A percentile compares a stretch with the other conserved stretches of the same genome.
Conservation (phyloP, 257 asterid genomes). For the Forsythia suspensa region DNA sequence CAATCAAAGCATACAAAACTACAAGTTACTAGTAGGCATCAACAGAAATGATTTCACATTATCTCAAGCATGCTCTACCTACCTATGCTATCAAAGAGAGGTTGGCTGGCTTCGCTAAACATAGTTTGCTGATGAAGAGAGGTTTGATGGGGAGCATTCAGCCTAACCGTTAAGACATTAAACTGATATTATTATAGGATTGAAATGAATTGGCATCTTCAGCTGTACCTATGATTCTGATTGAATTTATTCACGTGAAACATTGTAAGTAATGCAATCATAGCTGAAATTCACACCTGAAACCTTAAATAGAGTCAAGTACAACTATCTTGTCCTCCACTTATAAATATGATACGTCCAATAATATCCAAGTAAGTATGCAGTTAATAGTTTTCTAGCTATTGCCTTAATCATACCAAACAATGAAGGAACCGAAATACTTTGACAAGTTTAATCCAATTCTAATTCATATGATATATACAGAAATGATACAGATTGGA, state of each 20-base stretch:
- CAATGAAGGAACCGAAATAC: background rate
- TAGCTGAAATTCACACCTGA: no score
- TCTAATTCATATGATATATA: no score
- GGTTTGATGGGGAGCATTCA: slow-evolving; percentile 40
- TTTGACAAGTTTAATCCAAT: background rate
- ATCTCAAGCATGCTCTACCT: no score
- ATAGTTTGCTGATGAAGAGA: background rate
- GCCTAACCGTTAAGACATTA: background rate
- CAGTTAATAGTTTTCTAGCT: no score
- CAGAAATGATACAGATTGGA: background rate
- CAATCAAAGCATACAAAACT: background rate
- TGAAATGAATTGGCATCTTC: background rate
- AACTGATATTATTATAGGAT: background rate
- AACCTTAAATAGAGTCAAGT: no score
- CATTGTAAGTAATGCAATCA: no score
- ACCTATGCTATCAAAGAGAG: slow-evolving; percentile 52
- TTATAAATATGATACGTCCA: no score
- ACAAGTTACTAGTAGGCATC: no score
- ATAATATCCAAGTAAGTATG: background rate
- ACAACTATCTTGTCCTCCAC: background rate
- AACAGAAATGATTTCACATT: no score
- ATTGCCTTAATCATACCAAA: background rate
- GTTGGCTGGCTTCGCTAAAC: slow-evolving; percentile 21
- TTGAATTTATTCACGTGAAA: no score
- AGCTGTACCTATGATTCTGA: background rate